Base-by-base conservation (phyloP, 768 basidiomycete species). In the Russula dissimulans region DNA sequence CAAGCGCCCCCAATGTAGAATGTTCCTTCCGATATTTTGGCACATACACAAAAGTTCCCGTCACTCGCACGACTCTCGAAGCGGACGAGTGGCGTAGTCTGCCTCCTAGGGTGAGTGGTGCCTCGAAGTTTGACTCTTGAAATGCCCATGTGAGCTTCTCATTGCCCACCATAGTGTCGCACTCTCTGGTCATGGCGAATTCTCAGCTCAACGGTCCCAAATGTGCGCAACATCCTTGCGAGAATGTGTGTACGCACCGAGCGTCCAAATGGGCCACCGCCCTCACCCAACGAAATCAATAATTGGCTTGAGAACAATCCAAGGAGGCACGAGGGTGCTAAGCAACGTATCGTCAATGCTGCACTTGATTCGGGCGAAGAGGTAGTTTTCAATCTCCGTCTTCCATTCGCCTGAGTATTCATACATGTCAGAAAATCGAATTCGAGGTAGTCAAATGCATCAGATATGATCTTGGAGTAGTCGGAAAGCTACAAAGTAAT, bases 201-300 rank as follows among this genome's bases (percentile, higher is more conserved):
- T 6, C 0, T 5, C 4, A 5, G 5, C 1, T 0, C 8, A 8
- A 3, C 1, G 14, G 10, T 8, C 2, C 3, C n/a, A 3, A 18
- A 17, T 2, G 14, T 26, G 17, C 48, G 60, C 12, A 49, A 8
- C 17, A 5, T 41, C 31, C 49, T 41, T 14, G 60, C 60, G 3
- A 43, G 55, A 3, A 14, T 50, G 14, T 7, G 1, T 26, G n/a
- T 53, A 17, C 55, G 22, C 31, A 54, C 26, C 11, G 7, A 17
- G 17, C 39, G 39, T 32, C 47, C 14, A 32, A 26, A 38, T 3
- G 38, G 31, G 3, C 43, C 34, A 6, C 44, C 51, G 1, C 54
- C 60, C 1, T 39, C 55, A 14, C 44, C 17, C 1, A 38, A 31
- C 7, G 60, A 56, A 26, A 45, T 56, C 4, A 3, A 17, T 15